Conservation (phyloP, 2,329 filamentous ascomycete genomes). For the Triangularia verruculosa region DNA sequence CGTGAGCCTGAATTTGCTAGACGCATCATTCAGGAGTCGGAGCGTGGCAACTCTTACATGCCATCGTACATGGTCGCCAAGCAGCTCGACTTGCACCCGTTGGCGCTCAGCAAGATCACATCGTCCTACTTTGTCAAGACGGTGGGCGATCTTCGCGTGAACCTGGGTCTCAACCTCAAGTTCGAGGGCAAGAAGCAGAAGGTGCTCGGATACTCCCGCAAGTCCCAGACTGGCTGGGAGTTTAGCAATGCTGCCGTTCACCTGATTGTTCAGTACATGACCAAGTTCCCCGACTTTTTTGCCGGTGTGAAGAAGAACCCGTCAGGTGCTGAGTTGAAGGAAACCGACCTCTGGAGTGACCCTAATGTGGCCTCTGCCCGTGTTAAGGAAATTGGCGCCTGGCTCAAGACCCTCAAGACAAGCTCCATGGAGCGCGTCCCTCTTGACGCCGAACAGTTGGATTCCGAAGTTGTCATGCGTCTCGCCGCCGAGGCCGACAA, state of each 20-base stretch:
- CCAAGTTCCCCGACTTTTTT: constrained; percentile 92
- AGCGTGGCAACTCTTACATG: constrained; percentile 70
- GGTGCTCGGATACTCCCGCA: constrained; percentile 91
- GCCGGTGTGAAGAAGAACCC: constrained; percentile 82
- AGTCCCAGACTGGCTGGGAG: constrained; percentile 86
- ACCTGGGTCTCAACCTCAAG: constrained; percentile 92
- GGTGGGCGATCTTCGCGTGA: constrained; percentile 77
- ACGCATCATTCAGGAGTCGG: constrained; percentile 67
- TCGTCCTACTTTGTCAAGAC: constrained; percentile 82
- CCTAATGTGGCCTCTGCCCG: constrained; percentile 68
- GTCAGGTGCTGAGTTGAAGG: constrained; percentile 76
- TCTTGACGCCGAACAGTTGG: constrained; percentile 91
- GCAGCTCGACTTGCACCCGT: constrained; percentile 74
- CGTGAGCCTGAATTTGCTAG: constrained; percentile 76
- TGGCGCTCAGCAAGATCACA: constrained; percentile 92
- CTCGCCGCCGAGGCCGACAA: constrained; percentile 74
- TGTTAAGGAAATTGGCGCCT: constrained; percentile 90
- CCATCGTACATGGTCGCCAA: constrained; percentile 88
- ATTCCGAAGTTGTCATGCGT: constrained; percentile 80
- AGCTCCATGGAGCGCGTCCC: constrained; percentile 95
- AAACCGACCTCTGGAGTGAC: constrained; percentile 81
- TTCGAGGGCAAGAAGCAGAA: constrained; percentile 95
- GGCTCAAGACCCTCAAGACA: constrained; percentile 88
- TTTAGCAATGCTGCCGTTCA: constrained; percentile 83
- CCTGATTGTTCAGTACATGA: constrained; percentile 85